Base-by-base conservation (phyloP, 768 basidiomycete genomes). In the Suillus variegatus region DNA sequence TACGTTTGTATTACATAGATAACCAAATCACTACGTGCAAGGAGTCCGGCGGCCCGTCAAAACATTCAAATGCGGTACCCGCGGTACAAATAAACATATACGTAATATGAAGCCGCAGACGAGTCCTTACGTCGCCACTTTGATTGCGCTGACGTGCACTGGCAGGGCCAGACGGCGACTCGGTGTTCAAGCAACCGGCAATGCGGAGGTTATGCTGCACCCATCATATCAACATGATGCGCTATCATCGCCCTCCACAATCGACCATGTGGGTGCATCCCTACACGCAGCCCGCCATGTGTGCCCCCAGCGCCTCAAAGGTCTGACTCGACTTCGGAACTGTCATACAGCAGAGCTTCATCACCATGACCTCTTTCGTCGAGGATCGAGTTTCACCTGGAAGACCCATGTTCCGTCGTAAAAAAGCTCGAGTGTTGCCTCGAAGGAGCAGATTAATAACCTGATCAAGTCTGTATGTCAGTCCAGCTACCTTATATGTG, bases 171-270 rank as follows among this genome's bases (percentile, higher is more conserved):
- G 9, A 7, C 6, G 40, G 12, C 20, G 18, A n/a, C 28, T 43
- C 58, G 41, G 58, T 43, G 18, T 60, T 43, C 25, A 60, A 60
- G 58, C 58, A 43, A 60, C 58, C 25, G 58, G 58, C 58, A 32
- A 60, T 60, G 58, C 58, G 20, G 18, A 22, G 3, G 9, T 28
- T 28, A 28, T 28, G 25, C 57, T 10, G 40, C 40, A 40, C 25
- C 58, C 40, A 60, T 58, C 57, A 60, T 18, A 28, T 41, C 40
- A 41, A 12, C 25, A 6, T 43, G 41, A 60, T 60, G 58, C 58
- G 58, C 40, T 28, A 41, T 60, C 58, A 60, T 60, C 25, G 58
- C 58, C 10, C 25, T 6, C 16, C 25, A 9, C 16, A 22, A 38
- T 7, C 16, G 9, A 28, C 40, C 58, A 60, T 43, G 40, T 60